Evolutionary conservation across 192 early-diverging fungal species (phyloP), one percentile per base, ranked within the genome.

Genomic region (Pilobolus umbonatus): DNA sequence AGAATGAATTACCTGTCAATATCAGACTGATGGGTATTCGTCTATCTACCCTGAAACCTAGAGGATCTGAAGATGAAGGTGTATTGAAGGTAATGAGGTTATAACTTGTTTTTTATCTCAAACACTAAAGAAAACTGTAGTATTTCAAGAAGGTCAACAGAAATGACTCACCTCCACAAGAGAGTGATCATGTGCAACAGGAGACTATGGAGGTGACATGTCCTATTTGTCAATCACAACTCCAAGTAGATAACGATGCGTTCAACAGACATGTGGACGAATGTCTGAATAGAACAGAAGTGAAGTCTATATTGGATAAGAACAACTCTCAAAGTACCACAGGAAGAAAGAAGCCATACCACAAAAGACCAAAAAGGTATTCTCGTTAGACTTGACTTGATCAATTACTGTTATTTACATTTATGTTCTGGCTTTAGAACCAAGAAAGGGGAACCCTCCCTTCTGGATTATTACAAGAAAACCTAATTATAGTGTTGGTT

Each of bases 1-100:
- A 61, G 14, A 62, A 55, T 21, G 76, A 78, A 55, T 45, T 80
- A 10, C 76, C 76, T n/a, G 48, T 80, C n/a, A 62, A 46, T n/a
- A 34, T 80, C n/a, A 58, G 79, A 30, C 46, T 78, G 12, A 75
- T 80, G 76, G 79, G 79, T 11, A 29, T 80, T 32, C 57, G 73
- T 8, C 29, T 78, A 42, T 46, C 71, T 31, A 30, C 26, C 17
- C 49, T 78, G 24, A 42, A 46, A 31, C 50, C 50, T 10, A 45
- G 53, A 28, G 54, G 39, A 14, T 44, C 60, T 11, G 57, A 51
- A 15, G 54, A 61, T 15, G 49, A 58, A 30, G 57, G 65, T 36
- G 46, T 73, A 31, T 54, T 54, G 38, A 68, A 59, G 28, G 66
- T 73, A 62, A 15, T 17, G 15, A 7, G 14, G 15, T n/a, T 49